Conservation (phyloP, 2,329 filamentous ascomycete species). For the Trichoderma simmonsii region DNA sequence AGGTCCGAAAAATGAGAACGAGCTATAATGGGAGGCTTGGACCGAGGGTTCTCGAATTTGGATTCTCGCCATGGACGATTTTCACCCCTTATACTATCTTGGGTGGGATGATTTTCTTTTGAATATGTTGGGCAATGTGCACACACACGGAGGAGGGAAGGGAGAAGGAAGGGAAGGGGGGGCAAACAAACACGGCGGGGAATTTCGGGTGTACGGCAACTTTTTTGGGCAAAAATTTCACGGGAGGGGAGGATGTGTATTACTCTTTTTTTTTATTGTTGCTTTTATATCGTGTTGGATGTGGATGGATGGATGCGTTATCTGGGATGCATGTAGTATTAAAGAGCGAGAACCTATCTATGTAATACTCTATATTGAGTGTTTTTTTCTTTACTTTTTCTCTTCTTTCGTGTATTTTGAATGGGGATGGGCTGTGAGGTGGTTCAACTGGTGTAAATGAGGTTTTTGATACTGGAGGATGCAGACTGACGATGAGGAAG, state of each 20-base stretch:
- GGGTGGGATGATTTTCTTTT: not conserved
- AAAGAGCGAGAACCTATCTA: not conserved
- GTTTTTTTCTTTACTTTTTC: not conserved
- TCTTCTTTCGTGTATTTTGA: no score
- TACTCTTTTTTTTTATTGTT: not conserved
- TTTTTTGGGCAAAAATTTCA: not conserved
- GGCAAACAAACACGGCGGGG: not conserved
- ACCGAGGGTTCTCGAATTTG: not conserved
- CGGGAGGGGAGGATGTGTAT: not conserved
- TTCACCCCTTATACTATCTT: not conserved
- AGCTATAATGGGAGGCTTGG: not conserved
- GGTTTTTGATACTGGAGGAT: no score
- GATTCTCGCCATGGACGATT: not conserved
- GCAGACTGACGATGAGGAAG: no score
- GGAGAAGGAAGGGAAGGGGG: not conserved
- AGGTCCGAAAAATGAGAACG: not conserved
- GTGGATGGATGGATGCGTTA: not conserved
- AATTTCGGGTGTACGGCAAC: slow-evolving; percentile 6
- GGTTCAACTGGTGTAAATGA: not conserved
- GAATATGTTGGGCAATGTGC: not conserved
- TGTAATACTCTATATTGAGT: slow-evolving; percentile 5
- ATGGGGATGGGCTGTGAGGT: not conserved
- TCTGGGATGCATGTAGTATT: slow-evolving; percentile 7
- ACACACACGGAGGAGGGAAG: not conserved
- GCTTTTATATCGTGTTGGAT: not conserved